These are phyloP conservation scores for Tarenaya hassleriana DNA, from an alignment of 345 rosid species.

Conservation along the genomic window DNA sequence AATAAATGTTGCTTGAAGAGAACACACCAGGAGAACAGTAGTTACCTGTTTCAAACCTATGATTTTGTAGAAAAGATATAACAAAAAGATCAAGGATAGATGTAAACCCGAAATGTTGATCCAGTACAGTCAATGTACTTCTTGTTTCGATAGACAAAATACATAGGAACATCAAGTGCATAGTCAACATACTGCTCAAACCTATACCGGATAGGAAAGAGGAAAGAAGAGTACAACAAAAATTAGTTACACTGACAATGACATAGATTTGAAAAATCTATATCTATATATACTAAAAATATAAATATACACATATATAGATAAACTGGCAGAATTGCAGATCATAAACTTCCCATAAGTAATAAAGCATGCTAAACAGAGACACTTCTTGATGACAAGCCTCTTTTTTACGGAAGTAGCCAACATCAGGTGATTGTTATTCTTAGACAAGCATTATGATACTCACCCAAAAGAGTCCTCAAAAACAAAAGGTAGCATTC, in stretches of 20 bases:
- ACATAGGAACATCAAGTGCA: conserved; percentile 99
- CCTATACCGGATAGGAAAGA: conserved; percentile 38
- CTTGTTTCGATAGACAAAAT: conserved; percentile 80
- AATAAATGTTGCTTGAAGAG: background rate
- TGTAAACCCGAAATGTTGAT: conserved; percentile 84
- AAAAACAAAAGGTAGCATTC: conserved; percentile 98
- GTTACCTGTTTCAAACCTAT: conserved; percentile 94
- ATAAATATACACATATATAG: conserved; percentile 6
- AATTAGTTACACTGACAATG: conserved; percentile 1
- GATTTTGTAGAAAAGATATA: conserved; percentile 39
- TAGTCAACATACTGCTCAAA: conserved; percentile 99
- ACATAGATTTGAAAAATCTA: too few species aligned
- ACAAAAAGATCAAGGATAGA: conserved; percentile 43
- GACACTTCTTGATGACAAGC: background rate
- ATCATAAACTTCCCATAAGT: background rate
- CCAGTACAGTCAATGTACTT: conserved; percentile 90
- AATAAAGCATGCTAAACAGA: conserved; percentile 9
- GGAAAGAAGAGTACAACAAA: background rate
- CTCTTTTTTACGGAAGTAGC: background rate
- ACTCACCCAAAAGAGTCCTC: conserved; percentile 89
- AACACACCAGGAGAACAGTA: background rate
- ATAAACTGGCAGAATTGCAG: background rate
- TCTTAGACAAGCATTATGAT: conserved; percentile 4
- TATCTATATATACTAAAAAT: too few species aligned
- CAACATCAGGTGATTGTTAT: background rate